phyloP scores from a whole-genome alignment of 164 flowering plant species.

The Chimonanthus salicifolius region DNA sequence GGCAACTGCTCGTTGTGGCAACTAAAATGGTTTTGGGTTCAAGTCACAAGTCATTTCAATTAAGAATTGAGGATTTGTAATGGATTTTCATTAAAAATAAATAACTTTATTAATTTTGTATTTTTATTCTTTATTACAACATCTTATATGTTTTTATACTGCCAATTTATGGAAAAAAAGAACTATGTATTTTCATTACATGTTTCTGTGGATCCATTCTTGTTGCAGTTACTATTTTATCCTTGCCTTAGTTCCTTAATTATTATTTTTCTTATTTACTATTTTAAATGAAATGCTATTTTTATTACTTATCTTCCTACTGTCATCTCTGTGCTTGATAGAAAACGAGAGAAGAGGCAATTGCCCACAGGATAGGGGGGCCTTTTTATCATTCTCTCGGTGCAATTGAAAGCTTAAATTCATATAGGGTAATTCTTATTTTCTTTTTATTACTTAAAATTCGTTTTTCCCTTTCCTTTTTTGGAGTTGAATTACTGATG shows the following conservation, averaged over 20 bases:
- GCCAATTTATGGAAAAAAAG: no score
- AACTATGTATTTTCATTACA: not conserved
- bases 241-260: not conserved
- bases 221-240: not conserved
- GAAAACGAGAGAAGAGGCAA: conserved; percentile 48
- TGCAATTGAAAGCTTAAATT: conserved; percentile 47
- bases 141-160: no score
- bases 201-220: not conserved
- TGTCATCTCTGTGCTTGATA: not conserved
- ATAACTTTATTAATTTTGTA: no score
- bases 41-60: no score
- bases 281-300: not conserved
- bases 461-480: not conserved
- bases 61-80: no score
- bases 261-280: no score
- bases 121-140: no score
- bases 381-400: conserved; percentile 57
- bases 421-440: conserved; percentile 38
- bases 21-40: no score
- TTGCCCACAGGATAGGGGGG: conserved; percentile 59
- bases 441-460: not conserved
- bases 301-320: not conserved
- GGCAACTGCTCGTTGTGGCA: no score
- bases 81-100: no score
- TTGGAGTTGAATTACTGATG: not conserved